phyloP scores from a whole-genome alignment of 2,329 filamentous ascomycete species.

The Colletotrichum agaves region DNA sequence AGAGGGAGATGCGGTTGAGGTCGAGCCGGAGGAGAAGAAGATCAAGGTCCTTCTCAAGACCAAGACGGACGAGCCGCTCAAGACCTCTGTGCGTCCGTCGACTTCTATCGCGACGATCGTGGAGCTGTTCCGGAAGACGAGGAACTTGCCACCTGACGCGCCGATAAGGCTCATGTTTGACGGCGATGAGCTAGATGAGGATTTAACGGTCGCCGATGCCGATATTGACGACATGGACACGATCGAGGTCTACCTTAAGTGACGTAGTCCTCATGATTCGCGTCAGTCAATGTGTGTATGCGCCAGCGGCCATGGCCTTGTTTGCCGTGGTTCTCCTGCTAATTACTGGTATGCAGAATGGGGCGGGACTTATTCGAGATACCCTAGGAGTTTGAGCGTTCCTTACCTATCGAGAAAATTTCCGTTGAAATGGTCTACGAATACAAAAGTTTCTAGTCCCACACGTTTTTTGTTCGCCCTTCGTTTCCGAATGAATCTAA shows the following conservation, averaged over 20 bases:
- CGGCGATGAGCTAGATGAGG: slow-evolving; percentile 74
- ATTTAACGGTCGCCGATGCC: slow-evolving; percentile 69
- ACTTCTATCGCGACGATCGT: slow-evolving; percentile 73
- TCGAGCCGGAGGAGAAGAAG: slow-evolving; percentile 46
- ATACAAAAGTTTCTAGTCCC: not conserved
- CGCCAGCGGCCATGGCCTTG: not conserved
- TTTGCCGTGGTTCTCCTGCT: not conserved
- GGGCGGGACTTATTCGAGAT: slow-evolving; percentile 28
- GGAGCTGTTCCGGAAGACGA: slow-evolving; percentile 67
- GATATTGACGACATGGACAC: slow-evolving; percentile 81
- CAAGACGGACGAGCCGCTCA: slow-evolving; percentile 60
- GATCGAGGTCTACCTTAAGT: slow-evolving; percentile 76
- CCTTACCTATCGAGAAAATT: not conserved
- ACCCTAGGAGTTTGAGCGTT: slow-evolving; percentile 31
- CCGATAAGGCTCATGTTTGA: slow-evolving; percentile 77
- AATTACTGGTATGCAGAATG: not conserved
- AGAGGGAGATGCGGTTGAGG: slow-evolving; percentile 38
- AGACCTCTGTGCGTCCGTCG: slow-evolving; percentile 61
- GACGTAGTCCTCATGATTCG: not conserved
- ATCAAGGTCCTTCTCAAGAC: slow-evolving; percentile 66
- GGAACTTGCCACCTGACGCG: slow-evolving; percentile 61
- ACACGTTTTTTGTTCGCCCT: too few relatives aligned
- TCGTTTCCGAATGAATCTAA: too few relatives aligned
- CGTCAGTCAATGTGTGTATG: not conserved
- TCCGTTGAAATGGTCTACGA: too few relatives aligned